Evolutionary conservation across 768 basidiomycete genomes (phyloP).

Genomic region (Coprinopsis cinerea): DNA sequence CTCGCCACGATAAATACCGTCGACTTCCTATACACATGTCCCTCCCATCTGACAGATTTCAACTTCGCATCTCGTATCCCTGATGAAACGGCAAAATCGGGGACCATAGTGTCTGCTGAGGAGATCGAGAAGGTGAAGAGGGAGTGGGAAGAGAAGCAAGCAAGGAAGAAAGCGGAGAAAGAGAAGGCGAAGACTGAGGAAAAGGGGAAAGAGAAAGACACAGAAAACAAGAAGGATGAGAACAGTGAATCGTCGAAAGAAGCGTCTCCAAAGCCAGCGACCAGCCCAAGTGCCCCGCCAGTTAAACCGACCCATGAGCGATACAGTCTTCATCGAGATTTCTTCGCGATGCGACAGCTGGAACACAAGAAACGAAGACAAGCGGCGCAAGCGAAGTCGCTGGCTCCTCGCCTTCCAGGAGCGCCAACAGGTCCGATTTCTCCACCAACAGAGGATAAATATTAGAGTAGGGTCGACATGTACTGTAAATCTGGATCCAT

Average conservation of each 20-base stretch:
- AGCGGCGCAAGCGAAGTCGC: conserved; percentile 56
- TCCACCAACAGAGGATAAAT: conserved; percentile 12
- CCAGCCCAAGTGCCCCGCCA: conserved; percentile 24
- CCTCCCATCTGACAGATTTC: conserved; percentile 70
- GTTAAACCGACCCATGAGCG: conserved; percentile 53
- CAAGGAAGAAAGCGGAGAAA: conserved; percentile 31
- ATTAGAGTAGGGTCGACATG: too few species aligned
- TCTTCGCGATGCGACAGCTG: conserved; percentile 69
- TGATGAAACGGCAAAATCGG: conserved; percentile 31
- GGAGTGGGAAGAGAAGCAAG: conserved; percentile 45
- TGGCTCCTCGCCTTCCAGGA: conserved; percentile 67
- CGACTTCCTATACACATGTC: conserved; percentile 86
- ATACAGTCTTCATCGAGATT: conserved; percentile 77
- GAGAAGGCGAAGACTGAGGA: conserved; percentile 35
- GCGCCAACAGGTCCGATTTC: conserved; percentile 37
- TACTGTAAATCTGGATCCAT: too few species aligned
- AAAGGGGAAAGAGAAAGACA: conserved; percentile 30
- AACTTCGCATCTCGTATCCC: conserved; percentile 56
- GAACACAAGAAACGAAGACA: conserved; percentile 73
- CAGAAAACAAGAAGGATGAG: conserved; percentile 27
- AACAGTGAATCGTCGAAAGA: conserved; percentile 26
- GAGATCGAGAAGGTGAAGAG: conserved; percentile 74
- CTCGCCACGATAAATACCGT: conserved; percentile 77
- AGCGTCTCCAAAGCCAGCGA: conserved; percentile 21
- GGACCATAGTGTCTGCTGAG: conserved; percentile 44